Evolutionary conservation across 2,329 filamentous ascomycete genomes (phyloP).

Genomic region (Coleophoma eucalyptorum): DNA sequence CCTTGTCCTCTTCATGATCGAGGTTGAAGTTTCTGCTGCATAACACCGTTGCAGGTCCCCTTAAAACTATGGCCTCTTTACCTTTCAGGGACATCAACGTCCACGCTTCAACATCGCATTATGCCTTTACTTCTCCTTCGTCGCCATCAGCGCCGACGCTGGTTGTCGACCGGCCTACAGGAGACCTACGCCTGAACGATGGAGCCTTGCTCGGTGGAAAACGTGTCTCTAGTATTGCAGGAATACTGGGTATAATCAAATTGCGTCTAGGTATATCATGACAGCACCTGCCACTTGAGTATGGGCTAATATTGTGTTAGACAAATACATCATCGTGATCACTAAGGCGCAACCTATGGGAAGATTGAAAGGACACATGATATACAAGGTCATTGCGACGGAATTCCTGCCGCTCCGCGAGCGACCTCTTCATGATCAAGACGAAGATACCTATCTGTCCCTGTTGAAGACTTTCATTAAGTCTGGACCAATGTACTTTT

Average conservation of each 20-base stretch:
- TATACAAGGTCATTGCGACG: constrained; percentile 87
- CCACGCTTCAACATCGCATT: constrained; percentile 85
- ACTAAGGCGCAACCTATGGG: constrained; percentile 91
- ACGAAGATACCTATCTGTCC: constrained; percentile 87
- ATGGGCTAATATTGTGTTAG: constrained; percentile 27
- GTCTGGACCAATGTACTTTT: constrained; percentile 92
- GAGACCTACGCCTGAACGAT: constrained; percentile 83
- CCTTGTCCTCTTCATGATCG: no score
- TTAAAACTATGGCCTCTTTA: constrained; percentile 45
- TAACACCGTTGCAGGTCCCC: not conserved
- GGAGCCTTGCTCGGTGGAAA: constrained; percentile 71
- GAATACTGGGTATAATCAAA: constrained; percentile 91
- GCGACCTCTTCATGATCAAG: constrained; percentile 82
- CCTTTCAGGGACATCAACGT: constrained; percentile 98
- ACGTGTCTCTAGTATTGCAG: constrained; percentile 89
- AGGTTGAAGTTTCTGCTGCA: not conserved
- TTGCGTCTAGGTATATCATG: constrained; percentile 71
- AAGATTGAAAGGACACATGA: constrained; percentile 89
- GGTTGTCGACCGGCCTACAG: constrained; percentile 86
- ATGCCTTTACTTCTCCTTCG: constrained; percentile 95
- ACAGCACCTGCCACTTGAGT: no score
- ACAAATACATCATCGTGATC: constrained; percentile 97
- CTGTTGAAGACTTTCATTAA: constrained; percentile 80
- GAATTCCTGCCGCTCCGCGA: constrained; percentile 94
- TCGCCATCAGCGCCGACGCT: constrained; percentile 85